phyloP scores from a whole-genome alignment of 352 stramenopile species.

The Globisporangium heterothallicum region DNA sequence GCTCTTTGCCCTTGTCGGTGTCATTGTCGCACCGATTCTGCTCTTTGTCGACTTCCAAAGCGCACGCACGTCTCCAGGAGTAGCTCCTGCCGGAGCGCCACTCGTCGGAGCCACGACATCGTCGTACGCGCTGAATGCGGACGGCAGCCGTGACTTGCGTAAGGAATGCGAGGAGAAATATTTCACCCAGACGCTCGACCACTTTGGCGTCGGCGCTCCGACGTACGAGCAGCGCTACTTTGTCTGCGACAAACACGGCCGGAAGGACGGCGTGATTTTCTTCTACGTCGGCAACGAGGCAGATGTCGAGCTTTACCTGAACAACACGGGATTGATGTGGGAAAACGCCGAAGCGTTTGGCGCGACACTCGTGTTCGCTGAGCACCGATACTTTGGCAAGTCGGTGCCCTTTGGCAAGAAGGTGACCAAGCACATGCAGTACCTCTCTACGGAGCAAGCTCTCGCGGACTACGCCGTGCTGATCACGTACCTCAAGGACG shows the following conservation, averaged over 20 bases:
- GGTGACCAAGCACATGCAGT: constrained; percentile 54
- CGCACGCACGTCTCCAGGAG: not conserved
- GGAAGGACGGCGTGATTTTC: constrained; percentile 76
- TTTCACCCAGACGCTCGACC: constrained; percentile 71
- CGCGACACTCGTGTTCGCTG: constrained; percentile 93
- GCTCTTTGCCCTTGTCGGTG: constrained; percentile 28
- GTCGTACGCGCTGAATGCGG: constrained; percentile 28
- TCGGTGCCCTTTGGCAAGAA: constrained; percentile 76
- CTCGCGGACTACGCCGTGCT: constrained; percentile 86
- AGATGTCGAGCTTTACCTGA: constrained; percentile 93
- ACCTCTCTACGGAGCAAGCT: constrained; percentile 82
- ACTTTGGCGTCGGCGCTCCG: constrained; percentile 51
- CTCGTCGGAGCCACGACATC: not conserved
- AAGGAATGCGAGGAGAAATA: constrained; percentile 63
- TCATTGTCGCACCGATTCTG: constrained; percentile 23
- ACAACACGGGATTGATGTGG: constrained; percentile 96
- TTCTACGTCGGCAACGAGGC: constrained; percentile 96
- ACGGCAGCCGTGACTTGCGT: constrained; percentile 41
- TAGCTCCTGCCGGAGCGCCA: not conserved
- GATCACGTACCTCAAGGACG: constrained; percentile 47
- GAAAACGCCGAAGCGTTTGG: constrained; percentile 89
- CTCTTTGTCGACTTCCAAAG: constrained; percentile 24
- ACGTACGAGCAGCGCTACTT: constrained; percentile 89
- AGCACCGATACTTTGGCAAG: constrained; percentile 96
- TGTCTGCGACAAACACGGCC: constrained; percentile 72